Evolutionary conservation across 768 basidiomycete genomes (phyloP).

Genomic region (Chalciporus sphaerocephalus): DNA sequence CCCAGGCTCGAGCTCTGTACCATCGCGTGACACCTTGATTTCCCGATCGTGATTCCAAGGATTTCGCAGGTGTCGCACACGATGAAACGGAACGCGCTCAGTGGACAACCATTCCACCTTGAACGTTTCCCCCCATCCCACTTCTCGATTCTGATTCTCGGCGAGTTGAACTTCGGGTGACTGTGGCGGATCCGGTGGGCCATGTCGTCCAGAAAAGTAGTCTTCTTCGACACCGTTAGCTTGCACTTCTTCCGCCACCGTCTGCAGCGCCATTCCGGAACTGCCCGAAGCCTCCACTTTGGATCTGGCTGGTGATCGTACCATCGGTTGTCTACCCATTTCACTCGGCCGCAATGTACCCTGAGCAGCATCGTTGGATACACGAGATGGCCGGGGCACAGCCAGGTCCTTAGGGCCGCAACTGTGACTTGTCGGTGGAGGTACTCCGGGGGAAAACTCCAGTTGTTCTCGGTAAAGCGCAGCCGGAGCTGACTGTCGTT

Average conservation of each 20-base stretch:
- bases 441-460: conserved; percentile 28
- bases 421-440: conserved; percentile 34
- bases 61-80: conserved; percentile 78
- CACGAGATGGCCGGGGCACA: neutral
- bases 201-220: neutral
- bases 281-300: conserved; percentile 9
- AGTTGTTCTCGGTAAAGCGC: conserved; percentile 39
- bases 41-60: conserved; percentile 88
- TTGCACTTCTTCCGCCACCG: conserved; percentile 23
- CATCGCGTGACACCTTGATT: conserved; percentile 81
- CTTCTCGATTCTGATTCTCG: conserved; percentile 24
- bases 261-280: conserved; percentile 11
- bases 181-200: neutral
- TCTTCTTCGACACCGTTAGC: conserved; percentile 15
- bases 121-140: conserved; percentile 75
- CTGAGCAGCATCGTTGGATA: neutral
- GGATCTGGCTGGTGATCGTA: conserved; percentile 27
- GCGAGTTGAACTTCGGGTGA: conserved; percentile 4
- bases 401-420: neutral
- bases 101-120: conserved; percentile 78
- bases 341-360: conserved; percentile 29
- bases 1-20: conserved; percentile 84
- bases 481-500: conserved; percentile 48
- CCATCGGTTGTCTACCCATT: conserved; percentile 40
- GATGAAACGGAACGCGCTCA: conserved; percentile 65